Base-by-base conservation (phyloP, 768 basidiomycete species). In the Auricularia auricula-judae region DNA sequence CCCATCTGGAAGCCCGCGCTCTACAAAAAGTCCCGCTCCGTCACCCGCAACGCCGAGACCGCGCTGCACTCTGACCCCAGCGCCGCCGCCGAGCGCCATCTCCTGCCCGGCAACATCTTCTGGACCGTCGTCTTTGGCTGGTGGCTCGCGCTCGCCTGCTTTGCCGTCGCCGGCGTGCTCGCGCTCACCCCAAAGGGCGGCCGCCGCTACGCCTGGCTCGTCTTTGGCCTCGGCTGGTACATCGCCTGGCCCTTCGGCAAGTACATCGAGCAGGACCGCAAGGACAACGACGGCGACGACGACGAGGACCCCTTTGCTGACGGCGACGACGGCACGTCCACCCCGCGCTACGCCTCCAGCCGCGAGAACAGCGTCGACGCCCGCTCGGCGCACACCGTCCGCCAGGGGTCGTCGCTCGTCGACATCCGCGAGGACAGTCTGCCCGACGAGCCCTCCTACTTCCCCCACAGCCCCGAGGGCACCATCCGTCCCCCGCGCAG, bases 1-100 rank as follows among this genome's bases (percentile, higher is more conserved):
- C 96, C 93, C 44, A 98, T 99, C 73, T 99, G 97, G 97, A 99
- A 99, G 75, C 97, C 97, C 23, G 97, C 97, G 0, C 76, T 99
- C 65, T 99, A 99, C 85, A 94, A 95, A 76, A 99, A 99, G 74
- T 89, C 91, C 36, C 88, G 97, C 36, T 92, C 95, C 2, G 91
- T 99, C 70, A 98, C 95, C 61, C 91, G 96, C 62, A 85, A 93
- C 76, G 97, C 97, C 43, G 97, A 99, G 74, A 86, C 90, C 65
- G 97, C 91, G 0, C 84, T 99, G 3, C 97, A 99, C 73, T 84
- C 89, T 12, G 82, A 91, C 36, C 97, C 97, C 1, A 96, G 93
- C 21, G 89, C 93, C 2, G 91, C 93, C 67, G 93, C 91, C 2
- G 93, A 96, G 71, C 86, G 93, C 35, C 96, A 98, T 76, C 80